Evolutionary conservation across 306 rosid species (phyloP).

Genomic region (Echinosophora koreensis): DNA sequence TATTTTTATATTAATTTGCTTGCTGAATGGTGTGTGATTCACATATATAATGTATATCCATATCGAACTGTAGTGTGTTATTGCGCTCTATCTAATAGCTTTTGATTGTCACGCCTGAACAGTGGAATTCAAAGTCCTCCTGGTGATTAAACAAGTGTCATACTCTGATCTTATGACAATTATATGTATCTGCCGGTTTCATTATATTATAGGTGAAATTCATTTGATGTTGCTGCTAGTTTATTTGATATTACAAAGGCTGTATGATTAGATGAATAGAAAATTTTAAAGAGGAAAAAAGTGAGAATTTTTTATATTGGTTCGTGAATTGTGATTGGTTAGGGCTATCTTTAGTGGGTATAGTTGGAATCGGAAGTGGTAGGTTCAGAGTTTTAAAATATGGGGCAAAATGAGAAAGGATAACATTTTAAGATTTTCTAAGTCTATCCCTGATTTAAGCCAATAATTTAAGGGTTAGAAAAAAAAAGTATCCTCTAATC

Average conservation of each 20-base stretch:
- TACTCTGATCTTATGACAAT: slow-evolving; percentile 50
- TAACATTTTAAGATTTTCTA: slow-evolving; percentile 55
- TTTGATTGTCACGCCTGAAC: slow-evolving; percentile 76
- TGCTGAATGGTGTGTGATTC: slow-evolving; percentile 45
- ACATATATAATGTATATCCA: slow-evolving; percentile 21
- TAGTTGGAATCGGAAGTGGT: slow-evolving; percentile 49
- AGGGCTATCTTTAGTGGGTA: slow-evolving; percentile 42
- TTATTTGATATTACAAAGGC: slow-evolving; percentile 30
- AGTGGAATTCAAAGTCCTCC: slow-evolving; percentile 47
- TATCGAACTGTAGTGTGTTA: slow-evolving; percentile 39
- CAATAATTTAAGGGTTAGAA: slow-evolving; percentile 35
- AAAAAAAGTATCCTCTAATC: no score
- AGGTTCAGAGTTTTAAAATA: slow-evolving; percentile 50
- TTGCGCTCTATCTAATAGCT: slow-evolving; percentile 77
- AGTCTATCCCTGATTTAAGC: slow-evolving; percentile 36
- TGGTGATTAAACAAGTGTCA: slow-evolving; percentile 57
- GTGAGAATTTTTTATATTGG: background rate
- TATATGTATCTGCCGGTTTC: slow-evolving; percentile 54
- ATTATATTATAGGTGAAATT: slow-evolving; percentile 7
- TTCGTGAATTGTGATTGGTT: background rate
- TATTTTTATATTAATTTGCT: background rate
- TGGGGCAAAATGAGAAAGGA: slow-evolving; percentile 46
- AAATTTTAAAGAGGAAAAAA: slow-evolving; percentile 5
- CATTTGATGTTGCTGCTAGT: slow-evolving; percentile 21
- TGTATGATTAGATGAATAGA: slow-evolving; percentile 30